Base-by-base conservation (phyloP, 2,329 filamentous ascomycete genomes). In the Fusarium paranaense region DNA sequence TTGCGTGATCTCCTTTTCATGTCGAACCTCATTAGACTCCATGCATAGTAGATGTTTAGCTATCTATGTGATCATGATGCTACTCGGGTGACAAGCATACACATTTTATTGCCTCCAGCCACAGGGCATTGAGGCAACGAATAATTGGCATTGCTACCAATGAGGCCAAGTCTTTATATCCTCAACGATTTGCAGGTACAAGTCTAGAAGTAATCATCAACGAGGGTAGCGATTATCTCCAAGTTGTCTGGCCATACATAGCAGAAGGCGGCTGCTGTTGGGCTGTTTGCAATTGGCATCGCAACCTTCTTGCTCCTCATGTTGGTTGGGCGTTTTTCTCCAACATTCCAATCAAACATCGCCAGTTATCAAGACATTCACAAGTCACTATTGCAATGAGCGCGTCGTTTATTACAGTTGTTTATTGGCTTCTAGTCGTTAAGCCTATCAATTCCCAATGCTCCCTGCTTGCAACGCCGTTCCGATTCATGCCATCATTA, bases 381-480 rank as follows among this genome's bases (percentile, higher is more conserved):
- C 47, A 30, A 32, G 27, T 52, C 47, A 52, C 47, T 7, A 8
- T 6, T 22, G 52, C 20, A 32, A 5, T 22, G n/a, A 18, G 20
- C 52, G 30, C 5, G 13, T 16, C 16, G 27, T 16, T 33, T 33
- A n/a, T 42, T 58, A 57, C 5, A 50, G 13, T 62, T 56, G n/a
- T 66, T 25, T 69, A 66, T 69, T 69, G 40, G 42, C 56, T 66
- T 30, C 42, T 69, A 33, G 25, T 40, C 14, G 18, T 57, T 14
- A 37, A 65, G 66, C 61, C 47, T 67, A 52, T 69, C 18, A 25
- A 56, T n/a, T 66, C 25, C 62, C 38, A 66, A 52, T 22, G 45
- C 42, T 65, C 40, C 62, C n/a, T 64, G 37, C 52, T 57, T 37
- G 56, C 35, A 74, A 72, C 65, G 64, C 70, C 68, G 8, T 66